A percentile compares a stretch with the other conserved stretches of the same genome.
These are phyloP conservation scores for Aphanoascus verrucosus DNA, from an alignment of 2,329 filamentous ascomycete species.

Conservation along the genomic window DNA sequence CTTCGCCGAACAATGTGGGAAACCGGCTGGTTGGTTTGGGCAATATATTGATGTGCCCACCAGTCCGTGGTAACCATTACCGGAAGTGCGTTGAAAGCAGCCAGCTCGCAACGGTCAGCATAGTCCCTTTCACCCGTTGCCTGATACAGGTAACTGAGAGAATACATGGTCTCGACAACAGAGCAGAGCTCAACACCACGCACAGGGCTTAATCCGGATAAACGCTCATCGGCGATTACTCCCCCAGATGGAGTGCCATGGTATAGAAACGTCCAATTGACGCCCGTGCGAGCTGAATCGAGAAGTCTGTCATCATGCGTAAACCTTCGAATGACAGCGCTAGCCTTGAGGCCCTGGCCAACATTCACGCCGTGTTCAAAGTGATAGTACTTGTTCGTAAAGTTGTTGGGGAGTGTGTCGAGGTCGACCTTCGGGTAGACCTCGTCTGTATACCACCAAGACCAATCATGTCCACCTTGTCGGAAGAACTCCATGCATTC, in stretches of 20 bases:
- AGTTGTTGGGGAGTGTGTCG: conserved; percentile 24
- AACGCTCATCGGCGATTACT: conserved; percentile 42
- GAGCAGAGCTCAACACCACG: conserved; percentile 43
- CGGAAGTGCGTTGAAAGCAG: conserved; percentile 47
- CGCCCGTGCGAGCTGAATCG: conserved; percentile 32
- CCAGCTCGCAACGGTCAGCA: conserved; percentile 43
- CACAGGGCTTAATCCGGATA: conserved; percentile 36
- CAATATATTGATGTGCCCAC: conserved; percentile 49
- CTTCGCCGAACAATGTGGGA: conserved; percentile 33
- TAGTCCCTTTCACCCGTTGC: conserved; percentile 38
- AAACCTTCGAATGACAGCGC: conserved; percentile 38
- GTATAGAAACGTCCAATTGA: conserved; percentile 41
- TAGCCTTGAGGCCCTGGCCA: conserved; percentile 39
- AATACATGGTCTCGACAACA: conserved; percentile 44
- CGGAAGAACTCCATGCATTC: conserved; percentile 36
- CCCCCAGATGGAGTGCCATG: conserved; percentile 41
- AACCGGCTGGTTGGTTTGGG: conserved; percentile 45
- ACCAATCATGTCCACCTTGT: conserved; percentile 34
- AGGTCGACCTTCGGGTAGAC: conserved; percentile 31
- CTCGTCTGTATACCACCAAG: conserved; percentile 31
- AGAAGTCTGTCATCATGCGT: conserved; percentile 36
- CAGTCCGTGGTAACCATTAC: conserved; percentile 43
- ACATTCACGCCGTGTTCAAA: conserved; percentile 42
- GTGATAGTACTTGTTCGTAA: conserved; percentile 27
- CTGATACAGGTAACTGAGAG: conserved; percentile 43